phyloP scores from a whole-genome alignment of 352 stramenopile genomes.

The Pythium pyrilobum region DNA sequence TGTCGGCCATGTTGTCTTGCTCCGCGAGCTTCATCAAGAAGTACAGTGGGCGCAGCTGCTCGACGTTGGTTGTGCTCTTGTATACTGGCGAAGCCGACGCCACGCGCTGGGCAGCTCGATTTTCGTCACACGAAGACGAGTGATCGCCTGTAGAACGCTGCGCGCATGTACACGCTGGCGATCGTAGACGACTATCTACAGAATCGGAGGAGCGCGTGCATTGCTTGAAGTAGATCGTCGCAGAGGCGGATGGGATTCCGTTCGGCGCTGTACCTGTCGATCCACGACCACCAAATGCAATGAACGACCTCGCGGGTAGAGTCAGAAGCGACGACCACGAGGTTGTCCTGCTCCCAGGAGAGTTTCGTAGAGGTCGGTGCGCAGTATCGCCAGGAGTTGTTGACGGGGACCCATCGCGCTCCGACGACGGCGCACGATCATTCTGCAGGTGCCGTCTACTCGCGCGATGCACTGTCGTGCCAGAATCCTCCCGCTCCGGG shows the following conservation, averaged over 20 bases:
- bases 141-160: neutral
- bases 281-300: constrained; percentile 5
- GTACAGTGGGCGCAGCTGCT: constrained; percentile 65
- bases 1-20: constrained; percentile 88
- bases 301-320: constrained; percentile 6
- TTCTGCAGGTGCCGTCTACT: neutral
- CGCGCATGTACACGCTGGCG: neutral
- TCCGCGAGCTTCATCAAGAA: constrained; percentile 87
- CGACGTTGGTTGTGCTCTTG: constrained; percentile 9
- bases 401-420: neutral
- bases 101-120: neutral
- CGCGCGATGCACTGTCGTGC: neutral
- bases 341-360: neutral
- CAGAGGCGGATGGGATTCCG: constrained; percentile 2
- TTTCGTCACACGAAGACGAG: neutral
- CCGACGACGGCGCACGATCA: too few relatives aligned
- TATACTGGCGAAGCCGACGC: neutral
- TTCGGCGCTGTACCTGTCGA: neutral
- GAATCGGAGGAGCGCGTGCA: constrained; percentile 6
- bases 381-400: neutral
- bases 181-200: too few relatives aligned
- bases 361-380: neutral
- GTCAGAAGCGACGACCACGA: constrained; percentile 2
- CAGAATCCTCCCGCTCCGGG: neutral
- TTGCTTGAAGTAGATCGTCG: constrained; percentile 17